Conservation (phyloP, 83 land plant genomes). For the Larix sibirica region DNA sequence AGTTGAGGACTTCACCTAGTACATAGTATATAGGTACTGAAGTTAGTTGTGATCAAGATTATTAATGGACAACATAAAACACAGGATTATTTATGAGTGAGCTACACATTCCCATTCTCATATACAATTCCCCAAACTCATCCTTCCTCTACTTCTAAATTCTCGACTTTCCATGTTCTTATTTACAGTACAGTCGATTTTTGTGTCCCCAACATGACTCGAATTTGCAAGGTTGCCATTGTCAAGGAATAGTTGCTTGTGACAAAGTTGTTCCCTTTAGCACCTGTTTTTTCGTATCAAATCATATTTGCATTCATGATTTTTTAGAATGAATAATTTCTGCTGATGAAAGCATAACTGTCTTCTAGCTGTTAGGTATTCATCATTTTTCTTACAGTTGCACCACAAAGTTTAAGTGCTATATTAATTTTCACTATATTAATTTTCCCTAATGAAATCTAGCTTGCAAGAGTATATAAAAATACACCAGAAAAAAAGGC, state of each 20-base stretch:
- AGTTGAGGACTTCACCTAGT: too few species aligned
- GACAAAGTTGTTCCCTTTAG: neutral
- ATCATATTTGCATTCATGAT: neutral
- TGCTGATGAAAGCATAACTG: neutral
- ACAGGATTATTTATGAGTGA: too few species aligned
- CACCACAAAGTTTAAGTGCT: neutral
- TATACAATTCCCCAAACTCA: too few species aligned
- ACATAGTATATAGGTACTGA: too few species aligned
- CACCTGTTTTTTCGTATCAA: neutral
- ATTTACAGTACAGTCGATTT: neutral
- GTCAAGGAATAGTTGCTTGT: neutral
- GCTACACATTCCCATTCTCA: too few species aligned
- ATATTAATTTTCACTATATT: neutral
- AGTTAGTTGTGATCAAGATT: too few species aligned
- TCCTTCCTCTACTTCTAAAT: too few species aligned
- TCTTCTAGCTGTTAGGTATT: neutral
- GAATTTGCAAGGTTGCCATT: constrained; percentile 1
- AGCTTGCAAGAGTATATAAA: neutral
- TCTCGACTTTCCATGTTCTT: too few species aligned
- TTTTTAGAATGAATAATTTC: neutral
- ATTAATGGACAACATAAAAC: too few species aligned
- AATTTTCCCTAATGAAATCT: neutral
- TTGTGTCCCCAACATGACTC: neutral
- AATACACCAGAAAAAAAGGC: neutral
- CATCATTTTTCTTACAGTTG: neutral